Percentiles rank a stretch among this genome's conserved stretches.
Evolutionary conservation across 495 filamentous ascomycete genomes (phyloP).

Genomic region (Tricharina praecox): DNA sequence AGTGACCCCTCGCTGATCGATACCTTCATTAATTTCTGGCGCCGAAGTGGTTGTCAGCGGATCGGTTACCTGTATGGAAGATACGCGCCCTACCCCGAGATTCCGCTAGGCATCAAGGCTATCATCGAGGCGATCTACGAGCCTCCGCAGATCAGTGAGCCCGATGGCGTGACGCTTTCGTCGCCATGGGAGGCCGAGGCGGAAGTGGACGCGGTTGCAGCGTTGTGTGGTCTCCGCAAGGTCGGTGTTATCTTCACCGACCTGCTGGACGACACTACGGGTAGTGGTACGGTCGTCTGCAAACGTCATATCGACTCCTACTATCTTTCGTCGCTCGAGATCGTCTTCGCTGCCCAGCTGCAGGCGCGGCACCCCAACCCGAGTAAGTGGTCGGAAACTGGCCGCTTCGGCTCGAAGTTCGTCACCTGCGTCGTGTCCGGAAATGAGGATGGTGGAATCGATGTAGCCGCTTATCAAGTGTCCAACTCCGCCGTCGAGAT

Average conservation of each 20-base stretch:
- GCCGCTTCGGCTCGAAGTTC: constrained; percentile 87
- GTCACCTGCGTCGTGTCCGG: constrained; percentile 91
- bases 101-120: constrained; percentile 87
- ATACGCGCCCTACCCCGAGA: constrained; percentile 80
- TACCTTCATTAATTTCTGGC: constrained; percentile 79
- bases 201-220: constrained; percentile 64
- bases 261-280: constrained; percentile 61
- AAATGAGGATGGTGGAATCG: constrained; percentile 74
- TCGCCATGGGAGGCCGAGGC: constrained; percentile 70
- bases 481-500: constrained; percentile 93
- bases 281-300: constrained; percentile 73
- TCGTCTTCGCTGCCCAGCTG: constrained; percentile 70
- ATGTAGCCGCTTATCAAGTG: constrained; percentile 82
- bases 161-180: constrained; percentile 77
- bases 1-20: constrained; percentile 66
- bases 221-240: constrained; percentile 68
- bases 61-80: constrained; percentile 82
- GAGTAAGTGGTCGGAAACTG: constrained; percentile 93
- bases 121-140: constrained; percentile 97
- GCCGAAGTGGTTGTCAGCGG: constrained; percentile 58
- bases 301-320: constrained; percentile 94
- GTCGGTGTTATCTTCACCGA: constrained; percentile 95
- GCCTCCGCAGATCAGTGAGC: constrained; percentile 74
- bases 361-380: constrained; percentile 78
- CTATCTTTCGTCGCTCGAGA: constrained; percentile 81